These are phyloP conservation scores for Ceratocystis eucalypticola DNA, from an alignment of 2,329 filamentous ascomycete species.

Conservation along the genomic window DNA sequence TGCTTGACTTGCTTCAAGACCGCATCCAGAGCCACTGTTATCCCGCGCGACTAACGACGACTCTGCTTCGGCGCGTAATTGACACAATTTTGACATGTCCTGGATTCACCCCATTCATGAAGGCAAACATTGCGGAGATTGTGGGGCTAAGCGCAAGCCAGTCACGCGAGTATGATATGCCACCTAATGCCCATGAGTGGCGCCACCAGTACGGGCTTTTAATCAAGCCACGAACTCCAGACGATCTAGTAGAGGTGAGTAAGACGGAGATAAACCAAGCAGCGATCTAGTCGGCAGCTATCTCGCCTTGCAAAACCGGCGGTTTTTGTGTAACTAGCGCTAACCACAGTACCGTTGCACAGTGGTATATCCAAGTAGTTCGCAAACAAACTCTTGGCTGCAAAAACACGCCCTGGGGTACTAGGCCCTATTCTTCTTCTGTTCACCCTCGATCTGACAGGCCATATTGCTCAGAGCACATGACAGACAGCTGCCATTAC, in stretches of 20 bases:
- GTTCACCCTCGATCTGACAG: background rate
- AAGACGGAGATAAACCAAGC: background rate
- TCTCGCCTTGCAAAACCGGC: background rate
- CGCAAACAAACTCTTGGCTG: constrained; percentile 5
- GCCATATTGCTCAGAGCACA: background rate
- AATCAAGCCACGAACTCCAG: constrained; percentile 34
- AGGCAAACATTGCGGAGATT: constrained; percentile 42
- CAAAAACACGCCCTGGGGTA: background rate
- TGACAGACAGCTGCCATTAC: constrained; percentile 9
- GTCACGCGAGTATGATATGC: constrained; percentile 33
- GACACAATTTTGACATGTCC: constrained; percentile 41
- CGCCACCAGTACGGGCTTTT: constrained; percentile 38
- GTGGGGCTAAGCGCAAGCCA: constrained; percentile 28
- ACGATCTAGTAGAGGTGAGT: constrained; percentile 44
- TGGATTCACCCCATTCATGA: constrained; percentile 48
- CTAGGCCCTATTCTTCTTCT: background rate
- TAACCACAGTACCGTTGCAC: background rate
- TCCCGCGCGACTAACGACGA: constrained; percentile 35
- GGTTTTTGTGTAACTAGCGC: background rate
- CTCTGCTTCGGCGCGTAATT: constrained; percentile 41
- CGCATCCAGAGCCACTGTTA: constrained; percentile 31
- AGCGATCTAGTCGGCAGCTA: background rate
- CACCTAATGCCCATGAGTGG: constrained; percentile 37
- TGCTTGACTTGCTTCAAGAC: constrained; percentile 35
- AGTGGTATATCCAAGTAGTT: constrained; percentile 17